Conservation (phyloP, 768 basidiomycete genomes). For the Pulveroboletus sp. region DNA sequence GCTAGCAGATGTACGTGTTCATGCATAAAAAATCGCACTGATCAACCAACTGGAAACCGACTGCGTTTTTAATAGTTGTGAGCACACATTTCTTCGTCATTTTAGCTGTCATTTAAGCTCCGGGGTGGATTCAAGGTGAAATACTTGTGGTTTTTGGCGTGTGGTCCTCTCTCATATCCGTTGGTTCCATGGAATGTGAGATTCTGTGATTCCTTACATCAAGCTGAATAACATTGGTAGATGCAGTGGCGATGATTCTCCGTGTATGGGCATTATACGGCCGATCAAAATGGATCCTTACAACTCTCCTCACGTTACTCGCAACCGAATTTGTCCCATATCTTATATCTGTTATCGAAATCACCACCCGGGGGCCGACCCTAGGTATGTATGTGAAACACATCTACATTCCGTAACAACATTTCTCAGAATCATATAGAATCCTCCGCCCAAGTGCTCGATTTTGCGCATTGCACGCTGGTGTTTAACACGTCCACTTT, state of each 20-base stretch:
- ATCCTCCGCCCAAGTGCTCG: no score
- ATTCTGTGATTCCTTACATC: neutral
- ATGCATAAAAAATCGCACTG: neutral
- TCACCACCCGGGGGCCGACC: neutral
- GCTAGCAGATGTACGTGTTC: neutral
- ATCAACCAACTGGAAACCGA: no score
- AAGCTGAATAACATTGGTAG: neutral
- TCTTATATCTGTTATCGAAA: neutral
- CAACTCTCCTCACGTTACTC: neutral
- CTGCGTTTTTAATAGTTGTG: no score
- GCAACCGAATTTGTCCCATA: neutral
- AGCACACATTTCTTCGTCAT: neutral
- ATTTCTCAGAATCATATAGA: no score
- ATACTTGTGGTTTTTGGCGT: neutral
- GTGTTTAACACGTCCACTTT: no score
- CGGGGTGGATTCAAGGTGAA: neutral
- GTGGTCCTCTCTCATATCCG: neutral
- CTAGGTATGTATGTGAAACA: neutral
- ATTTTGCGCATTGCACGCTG: no score
- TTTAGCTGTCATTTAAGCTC: neutral
- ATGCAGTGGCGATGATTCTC: slow-evolving; percentile 2
- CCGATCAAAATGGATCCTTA: neutral
- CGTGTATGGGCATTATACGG: neutral
- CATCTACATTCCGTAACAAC: no score
- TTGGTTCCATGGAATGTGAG: neutral